Conservation (phyloP, 495 filamentous ascomycete species). For the Aspergillus bridgeri region DNA sequence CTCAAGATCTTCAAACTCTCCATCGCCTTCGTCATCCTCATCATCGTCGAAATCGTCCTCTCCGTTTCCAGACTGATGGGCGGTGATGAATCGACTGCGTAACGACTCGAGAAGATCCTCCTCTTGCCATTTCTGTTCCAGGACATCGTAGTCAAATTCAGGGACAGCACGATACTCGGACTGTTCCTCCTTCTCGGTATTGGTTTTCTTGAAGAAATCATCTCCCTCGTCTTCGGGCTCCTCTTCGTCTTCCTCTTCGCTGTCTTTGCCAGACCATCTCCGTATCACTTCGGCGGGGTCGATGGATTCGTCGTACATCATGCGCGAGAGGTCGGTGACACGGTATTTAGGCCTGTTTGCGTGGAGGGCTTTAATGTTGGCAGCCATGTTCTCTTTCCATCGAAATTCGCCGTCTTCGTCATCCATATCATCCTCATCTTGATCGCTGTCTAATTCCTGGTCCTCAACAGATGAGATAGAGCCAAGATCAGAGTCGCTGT, state of each 20-base stretch:
- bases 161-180: slow-evolving; percentile 76
- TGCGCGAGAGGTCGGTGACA: slow-evolving; percentile 71
- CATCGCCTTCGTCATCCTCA: slow-evolving; percentile 74
- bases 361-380: slow-evolving; percentile 70
- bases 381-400: slow-evolving; percentile 86
- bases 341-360: slow-evolving; percentile 65
- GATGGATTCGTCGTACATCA: slow-evolving; percentile 85
- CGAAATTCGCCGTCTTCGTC: slow-evolving; percentile 60
- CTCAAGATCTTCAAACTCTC: slow-evolving; percentile 87
- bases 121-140: slow-evolving; percentile 83
- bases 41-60: slow-evolving; percentile 44
- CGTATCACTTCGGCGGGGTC: slow-evolving; percentile 69
- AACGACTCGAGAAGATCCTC: slow-evolving; percentile 73
- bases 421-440: slow-evolving; percentile 51
- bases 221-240: slow-evolving; percentile 68
- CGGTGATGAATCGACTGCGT: slow-evolving; percentile 67
- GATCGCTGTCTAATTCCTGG: slow-evolving; percentile 58
- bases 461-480: slow-evolving; percentile 74
- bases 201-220: slow-evolving; percentile 78
- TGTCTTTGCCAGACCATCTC: slow-evolving; percentile 69
- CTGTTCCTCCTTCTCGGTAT: slow-evolving; percentile 57
- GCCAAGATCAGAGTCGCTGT: slow-evolving; percentile 92
- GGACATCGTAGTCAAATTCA: slow-evolving; percentile 69
- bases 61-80: slow-evolving; percentile 48
- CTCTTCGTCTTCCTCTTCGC: slow-evolving; percentile 26